phyloP scores from a whole-genome alignment of 2,329 filamentous ascomycete species.

The Pyrenophora seminiperda region DNA sequence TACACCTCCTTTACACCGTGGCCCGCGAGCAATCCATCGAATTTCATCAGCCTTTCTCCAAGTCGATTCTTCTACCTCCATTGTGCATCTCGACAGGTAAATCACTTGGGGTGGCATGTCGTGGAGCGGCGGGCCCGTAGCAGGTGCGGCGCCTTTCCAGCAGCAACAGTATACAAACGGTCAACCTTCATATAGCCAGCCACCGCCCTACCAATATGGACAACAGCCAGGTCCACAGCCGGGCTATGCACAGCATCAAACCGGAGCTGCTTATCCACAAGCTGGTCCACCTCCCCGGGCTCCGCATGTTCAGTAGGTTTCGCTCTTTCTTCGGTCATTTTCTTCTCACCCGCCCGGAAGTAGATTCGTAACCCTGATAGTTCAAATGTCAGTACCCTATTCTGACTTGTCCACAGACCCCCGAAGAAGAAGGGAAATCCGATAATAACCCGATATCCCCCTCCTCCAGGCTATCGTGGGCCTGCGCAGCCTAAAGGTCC shows the following conservation, averaged over 20 bases:
- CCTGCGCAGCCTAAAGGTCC: conserved; percentile 41
- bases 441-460: conserved; percentile 57
- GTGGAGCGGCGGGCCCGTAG: conserved; percentile 44
- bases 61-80: background rate
- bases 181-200: conserved; percentile 36
- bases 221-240: conserved; percentile 39
- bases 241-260: conserved; percentile 38
- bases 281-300: conserved; percentile 29
- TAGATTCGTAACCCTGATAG: background rate
- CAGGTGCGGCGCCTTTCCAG: conserved; percentile 43
- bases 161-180: conserved; percentile 37
- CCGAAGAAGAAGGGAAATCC: conserved; percentile 55
- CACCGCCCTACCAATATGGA: conserved; percentile 38
- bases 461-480: conserved; percentile 54
- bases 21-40: conserved; percentile 6
- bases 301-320: conserved; percentile 43
- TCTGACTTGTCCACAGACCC: conserved; percentile 32
- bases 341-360: conserved; percentile 1
- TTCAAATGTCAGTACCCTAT: background rate
- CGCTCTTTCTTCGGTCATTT: background rate
- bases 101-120: conserved; percentile 35
- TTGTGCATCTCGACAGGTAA: conserved; percentile 7
- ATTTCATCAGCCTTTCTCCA: conserved; percentile 1
- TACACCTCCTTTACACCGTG: conserved; percentile 10
- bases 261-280: conserved; percentile 31